Evolutionary conservation across 768 basidiomycete genomes (phyloP), one percentile per base, ranked within the genome.

Genomic region (Suillus cothurnatus): DNA sequence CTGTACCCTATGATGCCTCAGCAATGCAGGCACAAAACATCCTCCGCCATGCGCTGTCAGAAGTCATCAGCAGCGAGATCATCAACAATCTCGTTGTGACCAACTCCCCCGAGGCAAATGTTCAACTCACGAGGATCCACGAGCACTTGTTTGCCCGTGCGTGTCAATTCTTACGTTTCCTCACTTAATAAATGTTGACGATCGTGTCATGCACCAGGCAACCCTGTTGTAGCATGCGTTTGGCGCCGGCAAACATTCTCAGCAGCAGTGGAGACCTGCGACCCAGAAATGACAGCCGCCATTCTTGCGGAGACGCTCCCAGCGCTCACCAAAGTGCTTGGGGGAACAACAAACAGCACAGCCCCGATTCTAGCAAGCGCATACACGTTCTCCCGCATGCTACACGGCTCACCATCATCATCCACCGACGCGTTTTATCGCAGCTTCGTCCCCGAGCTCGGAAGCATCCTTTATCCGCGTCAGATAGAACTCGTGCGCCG

Each of bases 181-280:
- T 59, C 26, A 39, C 23, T 59, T 57, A 23, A 38, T 19, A 12
- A 23, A 59, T 56, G 32, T 64, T 65, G 28, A 58, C 19, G 61
- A 59, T 19, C 14, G 12, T 36, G 53, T 45, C 55, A 31, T 49
- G 56, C 38, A 61, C 50, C 70, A 94, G 92, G 92, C 60, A 92
- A 95, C 71, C 89, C 94, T 15, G 88, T 92, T 5, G 92, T 95
- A n/a, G 94, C 94, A 0, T 85, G 86, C 47, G 93, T 95, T 23
- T 95, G 94, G 94, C 86, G 94, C 28, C 86, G 93, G 14, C 93
- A 95, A 73, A 95, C 93, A 3, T 94, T 94, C 78, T 89, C 91
- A 14, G 93, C 93, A 0, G 92, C 93, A 5, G 90, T 95, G 61
- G 92, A 94, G 39, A 74, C 84, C 1, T 90, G 88, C 75, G 88